These are phyloP conservation scores for Gossypium stocksii DNA, from an alignment of 345 rosid genomes.

Conservation along the genomic window DNA sequence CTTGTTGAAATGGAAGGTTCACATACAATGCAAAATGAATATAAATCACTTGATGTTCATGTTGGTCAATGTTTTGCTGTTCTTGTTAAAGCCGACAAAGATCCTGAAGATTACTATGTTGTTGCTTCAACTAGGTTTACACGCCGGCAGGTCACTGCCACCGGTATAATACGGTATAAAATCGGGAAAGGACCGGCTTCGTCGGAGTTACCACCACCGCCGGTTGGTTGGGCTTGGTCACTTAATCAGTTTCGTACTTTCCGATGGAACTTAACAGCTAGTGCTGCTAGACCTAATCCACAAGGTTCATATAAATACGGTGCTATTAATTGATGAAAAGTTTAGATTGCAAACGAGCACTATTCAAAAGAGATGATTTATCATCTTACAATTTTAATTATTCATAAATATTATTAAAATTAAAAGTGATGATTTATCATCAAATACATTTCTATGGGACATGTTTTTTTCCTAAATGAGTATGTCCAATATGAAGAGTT, in stretches of 20 bases:
- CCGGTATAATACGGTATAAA: neutral
- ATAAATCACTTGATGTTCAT: neutral
- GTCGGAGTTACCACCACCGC: neutral
- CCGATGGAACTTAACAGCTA: neutral
- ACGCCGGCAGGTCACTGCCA: neutral
- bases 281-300: neutral
- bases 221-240: slow-evolving; percentile 1
- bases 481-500: too few relatives aligned
- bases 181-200: neutral
- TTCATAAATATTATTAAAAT: too few relatives aligned
- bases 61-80: neutral
- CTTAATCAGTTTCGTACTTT: neutral
- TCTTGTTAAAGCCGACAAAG: neutral
- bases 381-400: too few relatives aligned
- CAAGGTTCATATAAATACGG: neutral
- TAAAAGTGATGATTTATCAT: too few relatives aligned
- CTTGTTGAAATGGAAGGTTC: neutral
- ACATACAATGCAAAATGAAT: neutral
- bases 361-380: too few relatives aligned
- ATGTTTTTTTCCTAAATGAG: too few relatives aligned
- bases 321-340: too few relatives aligned
- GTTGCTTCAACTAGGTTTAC: neutral
- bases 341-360: too few relatives aligned
- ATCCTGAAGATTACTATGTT: neutral
- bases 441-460: too few relatives aligned